A percentile compares a stretch with the other conserved stretches of the same genome.
Conservation (phyloP, 805 yeast genomes). For the Suhomyces sp. region DNA sequence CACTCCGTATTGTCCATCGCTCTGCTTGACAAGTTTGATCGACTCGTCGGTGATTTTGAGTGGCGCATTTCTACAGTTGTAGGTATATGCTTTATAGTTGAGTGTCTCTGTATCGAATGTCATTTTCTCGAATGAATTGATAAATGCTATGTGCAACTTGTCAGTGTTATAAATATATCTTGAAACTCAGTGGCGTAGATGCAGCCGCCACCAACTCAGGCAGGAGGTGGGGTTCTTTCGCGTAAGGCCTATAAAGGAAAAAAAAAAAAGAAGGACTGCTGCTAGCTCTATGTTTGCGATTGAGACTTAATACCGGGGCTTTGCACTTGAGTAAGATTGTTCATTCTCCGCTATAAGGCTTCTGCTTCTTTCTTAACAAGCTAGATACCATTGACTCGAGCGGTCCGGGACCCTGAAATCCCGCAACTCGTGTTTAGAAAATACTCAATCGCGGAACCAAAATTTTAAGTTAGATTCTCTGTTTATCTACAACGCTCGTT, state of each 20-base stretch:
- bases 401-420: not conserved
- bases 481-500: too few relatives aligned
- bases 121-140: slow-evolving; percentile 8
- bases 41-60: slow-evolving; percentile 10
- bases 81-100: slow-evolving; percentile 22
- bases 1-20: slow-evolving; percentile 14
- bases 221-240: not conserved
- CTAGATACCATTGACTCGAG: too few relatives aligned
- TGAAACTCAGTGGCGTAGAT: not conserved
- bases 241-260: not conserved
- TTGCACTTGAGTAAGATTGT: not conserved
- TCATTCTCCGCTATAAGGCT: too few relatives aligned
- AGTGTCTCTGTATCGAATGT: slow-evolving; percentile 11
- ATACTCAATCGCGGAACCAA: not conserved
- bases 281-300: not conserved
- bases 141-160: not conserved
- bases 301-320: not conserved
- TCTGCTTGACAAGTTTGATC: slow-evolving; percentile 9
- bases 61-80: slow-evolving; percentile 12
- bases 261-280: not conserved
- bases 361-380: not conserved
- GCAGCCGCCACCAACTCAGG: not conserved
- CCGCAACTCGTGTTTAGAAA: not conserved
- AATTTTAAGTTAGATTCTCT: not conserved
- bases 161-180: not conserved